Evolutionary conservation across 805 yeast genomes (phyloP).

Genomic region (Candida saitoana): DNA sequence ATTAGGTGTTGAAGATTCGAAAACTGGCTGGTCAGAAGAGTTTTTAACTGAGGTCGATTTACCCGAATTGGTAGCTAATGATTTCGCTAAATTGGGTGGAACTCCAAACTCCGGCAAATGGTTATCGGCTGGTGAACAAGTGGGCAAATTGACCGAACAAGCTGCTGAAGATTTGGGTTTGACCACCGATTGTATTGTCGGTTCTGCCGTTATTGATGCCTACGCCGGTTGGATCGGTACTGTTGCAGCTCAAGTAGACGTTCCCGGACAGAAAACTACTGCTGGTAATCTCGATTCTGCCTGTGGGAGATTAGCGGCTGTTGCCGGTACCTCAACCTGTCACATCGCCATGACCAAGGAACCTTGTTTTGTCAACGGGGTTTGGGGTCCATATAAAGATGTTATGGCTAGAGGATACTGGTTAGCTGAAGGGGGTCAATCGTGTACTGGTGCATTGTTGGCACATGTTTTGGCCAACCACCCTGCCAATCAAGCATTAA

Average conservation of each 20-base stretch:
- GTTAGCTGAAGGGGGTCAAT: slow-evolving; percentile 99
- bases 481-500: slow-evolving; percentile 77
- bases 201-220: slow-evolving; percentile 95
- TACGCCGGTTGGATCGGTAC: slow-evolving; percentile 99
- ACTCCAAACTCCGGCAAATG: slow-evolving; percentile 68
- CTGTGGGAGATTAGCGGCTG: slow-evolving; percentile 89
- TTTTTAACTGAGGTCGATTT: slow-evolving; percentile 67
- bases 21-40: slow-evolving; percentile 85
- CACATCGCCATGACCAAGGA: slow-evolving; percentile 84
- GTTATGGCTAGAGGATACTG: slow-evolving; percentile 86
- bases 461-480: slow-evolving; percentile 85
- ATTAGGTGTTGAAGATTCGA: slow-evolving; percentile 80
- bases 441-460: slow-evolving; percentile 91
- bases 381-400: slow-evolving; percentile 98
- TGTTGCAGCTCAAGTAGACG: slow-evolving; percentile 83
- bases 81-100: slow-evolving; percentile 82
- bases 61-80: slow-evolving; percentile 71
- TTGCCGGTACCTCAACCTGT: slow-evolving; percentile 97
- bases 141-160: slow-evolving; percentile 62
- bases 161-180: slow-evolving; percentile 85
- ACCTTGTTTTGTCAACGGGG: slow-evolving; percentile 89
- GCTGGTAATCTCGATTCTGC: slow-evolving; percentile 54
- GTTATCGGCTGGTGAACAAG: slow-evolving; percentile 83
- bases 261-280: slow-evolving; percentile 48
- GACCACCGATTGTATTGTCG: slow-evolving; percentile 75